Base-by-base conservation (phyloP, 75 land plant species). In the Azolla pinnata region DNA sequence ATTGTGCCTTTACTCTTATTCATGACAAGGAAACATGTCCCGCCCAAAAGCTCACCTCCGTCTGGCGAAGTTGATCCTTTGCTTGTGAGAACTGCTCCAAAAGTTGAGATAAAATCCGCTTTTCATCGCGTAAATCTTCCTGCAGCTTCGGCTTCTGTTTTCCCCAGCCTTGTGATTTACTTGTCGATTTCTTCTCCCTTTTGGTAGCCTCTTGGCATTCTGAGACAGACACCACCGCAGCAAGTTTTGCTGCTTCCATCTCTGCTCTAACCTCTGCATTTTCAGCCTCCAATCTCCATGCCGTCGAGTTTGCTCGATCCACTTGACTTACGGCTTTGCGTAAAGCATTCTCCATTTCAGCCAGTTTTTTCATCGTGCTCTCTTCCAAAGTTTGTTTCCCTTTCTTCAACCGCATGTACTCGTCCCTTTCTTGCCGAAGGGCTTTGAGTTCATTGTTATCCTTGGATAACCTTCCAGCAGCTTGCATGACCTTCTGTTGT, bases 401-500 rank as follows among this genome's bases (percentile, higher is more conserved):
- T 56, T 81, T 84, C 65, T 78, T 81, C 4, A 82, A 67, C 19
- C 86, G 79, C 7, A 62, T 64, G 14, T 65, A 81, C 51, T 91
- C 97, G 23, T 87, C 92, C 44, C 72, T 81, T 52, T 84, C 93
- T 68, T 76, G 79, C 78, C 83, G 79, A 18, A 91, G 75, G 2
- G 74, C 61, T 60, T 91, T 85, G n/a, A 91, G 79, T 66, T 91
- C 97, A 45, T 69, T 75, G 23, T 74, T 78, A 56, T 91, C 97
- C 71, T 91, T 91, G 44, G 81, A 59, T 24, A 91, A 67, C 67
- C 88, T 65, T 3, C 77, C 79, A 45, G 97, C 83, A 68, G 92
- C 92, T 63, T 91, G 97, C 91, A 91, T 83, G 2, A 91, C 92
- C 60, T 87, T 91, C 46, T 81, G 85, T 57, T 85, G 84, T 8